Base-by-base conservation (phyloP, 75 land plant genomes). In the Gnetum montanum region DNA sequence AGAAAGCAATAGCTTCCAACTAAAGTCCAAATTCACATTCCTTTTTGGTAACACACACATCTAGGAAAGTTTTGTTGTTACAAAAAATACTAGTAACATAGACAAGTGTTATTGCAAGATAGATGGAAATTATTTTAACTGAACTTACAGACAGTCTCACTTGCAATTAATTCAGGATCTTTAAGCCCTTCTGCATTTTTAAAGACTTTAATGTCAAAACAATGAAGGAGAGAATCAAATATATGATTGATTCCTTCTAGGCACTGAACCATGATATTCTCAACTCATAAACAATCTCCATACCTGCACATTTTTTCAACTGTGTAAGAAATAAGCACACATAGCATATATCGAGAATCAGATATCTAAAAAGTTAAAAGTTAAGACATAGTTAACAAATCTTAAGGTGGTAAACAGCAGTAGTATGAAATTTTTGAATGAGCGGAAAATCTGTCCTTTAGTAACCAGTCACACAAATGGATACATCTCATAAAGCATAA, bases 191-290 rank as follows among this genome's bases (percentile, higher is more conserved):
- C 65, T 31, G 69, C 44, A 47, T 73, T 72, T 6, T 66, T 74
- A 49, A 61, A 58, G 33, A 73, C 59, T 33, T 86, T 77, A 20
- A 67, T 37, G 31, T 84, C 88, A 62, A 78, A 82, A 60, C 88
- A 92, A n/a, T 61, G 67, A 36, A 78, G 28, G 34, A 88, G 34
- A 44, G 60, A 61, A 53, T 64, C 85, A 70, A 70, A 55, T 38
- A 75, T 56, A 64, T 81, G 72, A 72, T 77, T 72, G 30, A 72
- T 22, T 37, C 81, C 86, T 47, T 84, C 94, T 83, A 84, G 54
- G 73, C 83, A 90, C 83, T 70, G 80, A 83, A 78, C 70, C 96
- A 90, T 90, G 70, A 58, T 89, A 75, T 67, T 70, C 62, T 55
- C 57, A 45, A 25, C 50, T 68, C 28, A 45, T 73, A 69, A 74